Evolutionary conservation across 768 basidiomycete genomes (phyloP).

Genomic region (Xerocomellus amylosporus): DNA sequence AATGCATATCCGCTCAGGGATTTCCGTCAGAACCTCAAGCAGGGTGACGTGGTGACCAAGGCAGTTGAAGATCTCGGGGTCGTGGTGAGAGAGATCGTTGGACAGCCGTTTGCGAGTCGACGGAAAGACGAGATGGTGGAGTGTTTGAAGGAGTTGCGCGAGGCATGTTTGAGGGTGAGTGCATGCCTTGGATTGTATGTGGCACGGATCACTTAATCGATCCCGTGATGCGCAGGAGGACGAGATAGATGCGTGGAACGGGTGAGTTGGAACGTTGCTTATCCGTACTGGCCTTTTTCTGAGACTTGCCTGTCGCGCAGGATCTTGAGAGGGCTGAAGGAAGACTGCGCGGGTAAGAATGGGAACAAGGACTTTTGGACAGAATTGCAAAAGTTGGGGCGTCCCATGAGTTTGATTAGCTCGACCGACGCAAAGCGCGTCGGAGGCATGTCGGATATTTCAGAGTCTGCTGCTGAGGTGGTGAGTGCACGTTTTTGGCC

Average conservation of each 20-base stretch:
- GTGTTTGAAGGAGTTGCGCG: constrained; percentile 67
- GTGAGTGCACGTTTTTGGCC: constrained; percentile 38
- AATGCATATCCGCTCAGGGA: constrained; percentile 70
- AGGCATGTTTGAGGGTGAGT: constrained; percentile 60
- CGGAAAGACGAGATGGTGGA: constrained; percentile 69
- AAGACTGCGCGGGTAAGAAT: constrained; percentile 48
- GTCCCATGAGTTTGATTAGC: constrained; percentile 58
- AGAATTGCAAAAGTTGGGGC: constrained; percentile 49
- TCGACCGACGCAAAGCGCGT: constrained; percentile 56
- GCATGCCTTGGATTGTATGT: not conserved
- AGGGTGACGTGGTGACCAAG: constrained; percentile 80
- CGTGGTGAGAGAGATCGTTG: constrained; percentile 68
- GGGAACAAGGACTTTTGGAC: constrained; percentile 73
- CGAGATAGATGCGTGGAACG: constrained; percentile 82
- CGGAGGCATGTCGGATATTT: constrained; percentile 55
- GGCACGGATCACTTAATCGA: not conserved
- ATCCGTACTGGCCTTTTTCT: not conserved
- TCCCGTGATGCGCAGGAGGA: constrained; percentile 54
- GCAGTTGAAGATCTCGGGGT: constrained; percentile 76
- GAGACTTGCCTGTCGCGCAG: constrained; percentile 34
- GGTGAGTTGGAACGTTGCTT: constrained; percentile 38
- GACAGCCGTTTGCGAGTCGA: constrained; percentile 66
- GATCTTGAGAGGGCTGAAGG: constrained; percentile 58
- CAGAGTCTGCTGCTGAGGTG: constrained; percentile 51
- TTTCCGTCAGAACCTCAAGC: constrained; percentile 66